Conservation (phyloP, 495 filamentous ascomycete species). For the Chaetomidium leptoderma region DNA sequence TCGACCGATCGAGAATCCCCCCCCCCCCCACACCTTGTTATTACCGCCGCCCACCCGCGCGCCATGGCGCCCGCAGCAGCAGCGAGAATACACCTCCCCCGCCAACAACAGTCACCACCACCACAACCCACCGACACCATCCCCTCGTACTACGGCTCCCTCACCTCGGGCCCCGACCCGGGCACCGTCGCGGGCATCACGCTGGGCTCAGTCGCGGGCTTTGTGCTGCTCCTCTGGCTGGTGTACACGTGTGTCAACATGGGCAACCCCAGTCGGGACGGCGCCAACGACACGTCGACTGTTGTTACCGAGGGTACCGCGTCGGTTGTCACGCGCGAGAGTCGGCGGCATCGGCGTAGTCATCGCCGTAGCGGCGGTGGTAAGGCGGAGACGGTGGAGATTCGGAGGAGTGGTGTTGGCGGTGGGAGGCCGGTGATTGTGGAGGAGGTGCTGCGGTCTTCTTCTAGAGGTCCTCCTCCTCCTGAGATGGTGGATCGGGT, state of each 20-base stretch:
- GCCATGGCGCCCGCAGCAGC: no score
- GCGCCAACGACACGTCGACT: background rate
- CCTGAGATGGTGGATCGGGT: constrained; percentile 32
- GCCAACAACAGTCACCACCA: constrained; percentile 1
- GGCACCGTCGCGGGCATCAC: constrained; percentile 81
- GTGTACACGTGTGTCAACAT: constrained; percentile 63
- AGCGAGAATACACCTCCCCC: background rate
- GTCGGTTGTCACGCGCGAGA: constrained; percentile 37
- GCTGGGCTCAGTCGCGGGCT: constrained; percentile 76
- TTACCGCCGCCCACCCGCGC: no score
- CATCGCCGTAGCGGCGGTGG: constrained; percentile 2
- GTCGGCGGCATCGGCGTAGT: constrained; percentile 22
- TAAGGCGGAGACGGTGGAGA: constrained; percentile 38
- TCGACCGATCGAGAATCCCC: background rate
- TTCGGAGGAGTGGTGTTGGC: constrained; percentile 27
- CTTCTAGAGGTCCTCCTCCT: background rate
- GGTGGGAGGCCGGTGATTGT: constrained; percentile 26
- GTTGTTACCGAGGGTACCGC: constrained; percentile 28
- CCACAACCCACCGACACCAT: constrained; percentile 38
- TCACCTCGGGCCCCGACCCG: constrained; percentile 55
- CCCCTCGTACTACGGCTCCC: constrained; percentile 63
- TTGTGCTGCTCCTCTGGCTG: constrained; percentile 71
- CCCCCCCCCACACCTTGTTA: background rate
- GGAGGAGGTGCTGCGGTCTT: constrained; percentile 21
- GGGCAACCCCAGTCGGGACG: constrained; percentile 25